Base-by-base conservation (phyloP, 1,139 yeast species). In the Geotrichum siamense region DNA sequence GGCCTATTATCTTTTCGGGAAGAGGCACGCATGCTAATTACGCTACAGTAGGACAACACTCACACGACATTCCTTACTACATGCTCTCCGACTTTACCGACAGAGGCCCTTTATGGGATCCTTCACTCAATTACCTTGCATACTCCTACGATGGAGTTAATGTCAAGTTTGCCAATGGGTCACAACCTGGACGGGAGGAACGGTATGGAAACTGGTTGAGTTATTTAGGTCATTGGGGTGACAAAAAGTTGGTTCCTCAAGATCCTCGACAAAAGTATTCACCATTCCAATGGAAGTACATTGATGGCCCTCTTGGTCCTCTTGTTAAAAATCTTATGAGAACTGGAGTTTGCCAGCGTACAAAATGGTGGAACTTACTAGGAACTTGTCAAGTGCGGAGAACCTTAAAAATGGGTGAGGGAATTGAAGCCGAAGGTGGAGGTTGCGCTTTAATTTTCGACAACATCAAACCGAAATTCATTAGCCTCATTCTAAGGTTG, bases 11-110 rank as follows among this genome's bases (percentile, higher is more conserved):
- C 1, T 91, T 83, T 61, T 78, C 94, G 31, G 96, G 96, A 0
- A 69, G 96, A 51, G 98, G 98, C 0, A 91, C 98, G 0, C 98
- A 91, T 64, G 97, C 97, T 13, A 89, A 89, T 62, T 91, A 91
- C 59, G 94, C 93, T 0, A 77, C 94, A n/a, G 91, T 83, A 0
- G 98, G 98, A 0, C 95, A 89, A 58, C 95, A 89, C 60, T 81
- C 96, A 1, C 97, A 89, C 61, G 97, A 91, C 62, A 72, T 87
- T 44, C 98, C 98, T 0, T 86, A 84, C 63, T 83, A 85, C 46
- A 87, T 93, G 49, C 68, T 91, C 41, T 79, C 87, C 38, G 98
- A 91, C 64, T 91, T 86, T 62, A 86, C 97, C 1, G 97, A 91
- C 61, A 70, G 96, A 38, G 98, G 98, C 1, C 83, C 94, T 3